Percentiles rank a stretch among this genome's conserved stretches.
These are phyloP conservation scores for Medicago arabica DNA, from an alignment of 306 rosid genomes.

Conservation along the genomic window DNA sequence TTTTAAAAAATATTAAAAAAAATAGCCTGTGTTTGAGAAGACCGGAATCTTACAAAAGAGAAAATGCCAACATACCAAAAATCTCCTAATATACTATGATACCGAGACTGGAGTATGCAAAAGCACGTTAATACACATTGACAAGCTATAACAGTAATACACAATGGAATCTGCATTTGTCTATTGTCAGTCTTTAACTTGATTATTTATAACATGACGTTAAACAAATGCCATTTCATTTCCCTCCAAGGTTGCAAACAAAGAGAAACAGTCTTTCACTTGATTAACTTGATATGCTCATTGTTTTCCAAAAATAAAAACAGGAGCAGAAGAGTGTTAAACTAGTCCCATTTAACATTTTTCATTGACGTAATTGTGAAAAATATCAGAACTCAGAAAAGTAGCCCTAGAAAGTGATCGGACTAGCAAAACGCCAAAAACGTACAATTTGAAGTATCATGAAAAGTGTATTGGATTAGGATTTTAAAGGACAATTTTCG, in stretches of 20 bases:
- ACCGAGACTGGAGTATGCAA: background rate
- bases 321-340: background rate
- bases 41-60: background rate
- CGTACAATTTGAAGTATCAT: background rate
- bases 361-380: conserved; percentile 1
- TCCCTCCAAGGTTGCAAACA: conserved; percentile 17
- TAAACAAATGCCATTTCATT: conserved; percentile 26
- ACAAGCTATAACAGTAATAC: background rate
- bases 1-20: too few relatives aligned
- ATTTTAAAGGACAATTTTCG: too few relatives aligned
- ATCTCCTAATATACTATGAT: conserved; percentile 19
- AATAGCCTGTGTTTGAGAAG: background rate
- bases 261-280: background rate
- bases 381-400: conserved; percentile 11
- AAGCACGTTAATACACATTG: background rate
- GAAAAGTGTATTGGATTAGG: too few relatives aligned
- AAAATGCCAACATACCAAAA: conserved; percentile 30
- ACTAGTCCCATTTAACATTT: conserved; percentile 17
- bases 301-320: background rate
- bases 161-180: conserved; percentile 25
- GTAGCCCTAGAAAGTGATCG: background rate
- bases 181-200: background rate
- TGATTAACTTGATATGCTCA: background rate
- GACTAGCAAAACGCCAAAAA: conserved; percentile 11
- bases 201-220: conserved; percentile 15